Evolutionary conservation across 1,284 basidiomycete species (phyloP).

Genomic region (Flammula alnicola): DNA sequence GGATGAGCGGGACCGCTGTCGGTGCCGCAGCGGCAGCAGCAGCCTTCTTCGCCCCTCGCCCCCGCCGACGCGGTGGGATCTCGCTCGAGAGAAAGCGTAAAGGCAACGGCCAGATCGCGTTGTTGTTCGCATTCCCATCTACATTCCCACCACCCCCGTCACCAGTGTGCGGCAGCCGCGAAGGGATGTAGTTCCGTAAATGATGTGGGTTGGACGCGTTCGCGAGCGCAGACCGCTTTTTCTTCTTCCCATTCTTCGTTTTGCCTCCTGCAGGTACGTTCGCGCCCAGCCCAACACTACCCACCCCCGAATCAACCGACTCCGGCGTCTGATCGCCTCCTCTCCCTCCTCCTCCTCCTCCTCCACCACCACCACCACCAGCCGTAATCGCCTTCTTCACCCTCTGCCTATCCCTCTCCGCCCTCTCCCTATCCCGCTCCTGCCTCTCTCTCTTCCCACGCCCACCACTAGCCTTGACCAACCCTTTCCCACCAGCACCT

Average conservation of each 20-base stretch:
- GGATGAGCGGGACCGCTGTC: slow-evolving; percentile 33
- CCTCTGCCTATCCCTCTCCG: slow-evolving; percentile 43
- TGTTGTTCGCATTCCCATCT: slow-evolving; percentile 33
- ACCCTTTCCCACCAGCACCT: slow-evolving; percentile 10
- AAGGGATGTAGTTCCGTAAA: slow-evolving; percentile 85
- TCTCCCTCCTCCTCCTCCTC: not conserved
- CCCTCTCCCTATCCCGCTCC: slow-evolving; percentile 39
- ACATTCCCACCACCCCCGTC: slow-evolving; percentile 28
- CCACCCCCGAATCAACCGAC: slow-evolving; percentile 39
- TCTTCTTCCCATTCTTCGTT: slow-evolving; percentile 67
- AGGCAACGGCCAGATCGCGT: slow-evolving; percentile 57
- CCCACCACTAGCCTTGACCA: slow-evolving; percentile 18
- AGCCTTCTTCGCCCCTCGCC: slow-evolving; percentile 31
- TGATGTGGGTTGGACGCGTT: slow-evolving; percentile 92
- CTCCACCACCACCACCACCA: slow-evolving; percentile 22
- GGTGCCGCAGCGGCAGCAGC: slow-evolving; percentile 23
- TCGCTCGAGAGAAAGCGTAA: slow-evolving; percentile 71
- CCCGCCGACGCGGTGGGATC: slow-evolving; percentile 57
- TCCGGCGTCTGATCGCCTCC: slow-evolving; percentile 38
- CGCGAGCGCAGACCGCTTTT: slow-evolving; percentile 83
- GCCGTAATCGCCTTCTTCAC: slow-evolving; percentile 33
- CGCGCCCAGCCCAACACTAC: slow-evolving; percentile 19
- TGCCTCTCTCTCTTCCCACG: slow-evolving; percentile 27
- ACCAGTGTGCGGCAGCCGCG: slow-evolving; percentile 68
- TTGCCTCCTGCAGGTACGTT: slow-evolving; percentile 15